These are phyloP conservation scores for Elongisporangium prolatum DNA, from an alignment of 352 stramenopile species.

Conservation along the genomic window DNA sequence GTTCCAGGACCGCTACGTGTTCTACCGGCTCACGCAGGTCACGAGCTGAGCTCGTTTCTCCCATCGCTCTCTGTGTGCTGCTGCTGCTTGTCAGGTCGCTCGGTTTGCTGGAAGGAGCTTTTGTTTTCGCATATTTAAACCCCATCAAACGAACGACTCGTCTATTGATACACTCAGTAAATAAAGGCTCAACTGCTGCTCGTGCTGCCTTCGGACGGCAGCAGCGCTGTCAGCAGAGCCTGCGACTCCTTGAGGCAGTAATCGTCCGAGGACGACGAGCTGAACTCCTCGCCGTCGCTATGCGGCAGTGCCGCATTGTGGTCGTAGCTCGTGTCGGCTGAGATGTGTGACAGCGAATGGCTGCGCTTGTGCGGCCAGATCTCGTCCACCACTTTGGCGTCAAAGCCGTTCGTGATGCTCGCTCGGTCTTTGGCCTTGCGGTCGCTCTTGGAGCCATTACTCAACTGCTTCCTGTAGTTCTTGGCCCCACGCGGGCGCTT, in stretches of 20 bases:
- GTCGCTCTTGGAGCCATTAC: not conserved
- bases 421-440: not conserved
- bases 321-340: constrained; percentile 11
- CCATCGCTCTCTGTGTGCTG: not conserved
- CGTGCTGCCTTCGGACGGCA: not conserved
- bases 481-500: constrained; percentile 32
- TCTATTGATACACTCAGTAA: not conserved
- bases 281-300: constrained; percentile 41
- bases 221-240: constrained; percentile 9
- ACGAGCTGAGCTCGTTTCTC: constrained; percentile 23
- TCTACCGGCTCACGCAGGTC: constrained; percentile 69
- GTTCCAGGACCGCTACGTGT: constrained; percentile 87
- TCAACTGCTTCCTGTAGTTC: constrained; percentile 8
- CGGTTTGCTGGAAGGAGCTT: constrained; percentile 5
- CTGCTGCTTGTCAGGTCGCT: constrained; percentile 4
- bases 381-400: constrained; percentile 2
- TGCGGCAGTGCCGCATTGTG: constrained; percentile 20
- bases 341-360: constrained; percentile 42
- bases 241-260: constrained; percentile 15
- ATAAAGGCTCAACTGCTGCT: not conserved
- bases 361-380: constrained; percentile 13
- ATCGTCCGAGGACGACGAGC: constrained; percentile 29
- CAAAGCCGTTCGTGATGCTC: not conserved
- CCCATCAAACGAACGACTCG: not conserved
- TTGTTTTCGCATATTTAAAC: not conserved